Percentiles rank a stretch among this genome's conserved stretches.
These are phyloP conservation scores for Hypoxylon trugodes DNA, from an alignment of 495 filamentous ascomycete species.

Conservation along the genomic window DNA sequence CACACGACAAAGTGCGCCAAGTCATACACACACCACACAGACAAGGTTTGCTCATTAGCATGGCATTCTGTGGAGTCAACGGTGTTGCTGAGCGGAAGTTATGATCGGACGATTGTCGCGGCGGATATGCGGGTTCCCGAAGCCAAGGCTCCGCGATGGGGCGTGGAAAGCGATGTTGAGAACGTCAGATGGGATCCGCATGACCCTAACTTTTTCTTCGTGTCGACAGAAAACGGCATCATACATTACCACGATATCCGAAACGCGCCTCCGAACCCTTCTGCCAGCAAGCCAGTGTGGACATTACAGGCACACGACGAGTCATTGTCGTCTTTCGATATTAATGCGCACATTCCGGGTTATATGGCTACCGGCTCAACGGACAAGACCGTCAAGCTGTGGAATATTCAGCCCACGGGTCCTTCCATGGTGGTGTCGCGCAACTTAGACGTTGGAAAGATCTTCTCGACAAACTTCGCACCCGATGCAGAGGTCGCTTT, in stretches of 20 bases:
- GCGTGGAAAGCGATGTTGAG: conserved; percentile 94
- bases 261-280: conserved; percentile 69
- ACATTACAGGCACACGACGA: conserved; percentile 93
- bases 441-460: conserved; percentile 90
- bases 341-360: conserved; percentile 87
- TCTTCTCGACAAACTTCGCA: conserved; percentile 90
- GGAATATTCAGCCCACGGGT: conserved; percentile 82
- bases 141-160: conserved; percentile 79
- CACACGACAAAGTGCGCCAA: conserved; percentile 90
- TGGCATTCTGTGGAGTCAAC: conserved; percentile 92
- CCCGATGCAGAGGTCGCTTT: conserved; percentile 91
- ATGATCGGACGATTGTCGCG: conserved; percentile 90
- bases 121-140: conserved; percentile 94
- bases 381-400: conserved; percentile 95
- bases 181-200: conserved; percentile 92
- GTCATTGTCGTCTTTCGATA: conserved; percentile 92
- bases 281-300: conserved; percentile 85
- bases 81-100: conserved; percentile 87
- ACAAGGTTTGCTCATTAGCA: conserved; percentile 94
- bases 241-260: conserved; percentile 89
- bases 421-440: conserved; percentile 91
- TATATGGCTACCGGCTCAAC: conserved; percentile 92
- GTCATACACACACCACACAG: conserved; percentile 89
- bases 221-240: conserved; percentile 88
- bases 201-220: conserved; percentile 90